A percentile compares a stretch with the other conserved stretches of the same genome.
Conservation (phyloP, 176 grass and related monocot genomes). For the Lolium rigidum region DNA sequence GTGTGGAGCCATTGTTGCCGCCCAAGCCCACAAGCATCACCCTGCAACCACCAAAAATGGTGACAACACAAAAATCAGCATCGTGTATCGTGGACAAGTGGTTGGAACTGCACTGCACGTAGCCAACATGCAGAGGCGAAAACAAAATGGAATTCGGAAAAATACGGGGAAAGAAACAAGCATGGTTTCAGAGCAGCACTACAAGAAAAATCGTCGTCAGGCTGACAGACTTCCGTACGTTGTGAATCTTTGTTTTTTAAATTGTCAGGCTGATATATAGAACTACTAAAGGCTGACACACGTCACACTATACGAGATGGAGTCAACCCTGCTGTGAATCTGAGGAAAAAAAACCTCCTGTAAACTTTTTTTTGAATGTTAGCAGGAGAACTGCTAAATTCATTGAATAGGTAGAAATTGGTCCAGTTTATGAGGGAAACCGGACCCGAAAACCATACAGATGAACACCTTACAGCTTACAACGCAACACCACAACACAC, state of each 20-base stretch:
- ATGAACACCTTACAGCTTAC: too few relatives aligned
- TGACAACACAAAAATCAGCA: background rate
- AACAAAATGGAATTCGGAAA: background rate
- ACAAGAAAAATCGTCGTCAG: background rate
- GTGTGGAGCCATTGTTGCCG: slow-evolving; percentile 94
- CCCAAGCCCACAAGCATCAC: slow-evolving; percentile 98
- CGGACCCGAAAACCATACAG: too few relatives aligned
- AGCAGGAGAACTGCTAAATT: too few relatives aligned
- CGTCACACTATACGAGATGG: background rate
- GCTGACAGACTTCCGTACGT: background rate
- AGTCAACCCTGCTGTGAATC: background rate
- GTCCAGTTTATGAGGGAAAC: too few relatives aligned
- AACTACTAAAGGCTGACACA: too few relatives aligned
- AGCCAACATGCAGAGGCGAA: slow-evolving; percentile 21
- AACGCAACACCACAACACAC: too few relatives aligned
- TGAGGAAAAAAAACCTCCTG: too few relatives aligned
- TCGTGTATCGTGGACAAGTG: background rate
- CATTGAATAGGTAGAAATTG: too few relatives aligned
- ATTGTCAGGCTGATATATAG: too few relatives aligned
- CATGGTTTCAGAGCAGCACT: background rate
- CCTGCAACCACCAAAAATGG: slow-evolving; percentile 41
- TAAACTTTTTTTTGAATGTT: too few relatives aligned
- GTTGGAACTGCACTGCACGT: slow-evolving; percentile 4
- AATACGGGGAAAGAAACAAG: background rate
- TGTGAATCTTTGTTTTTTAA: too few relatives aligned